Conservation (phyloP, 768 basidiomycete genomes). For the Pholiota molesta region DNA sequence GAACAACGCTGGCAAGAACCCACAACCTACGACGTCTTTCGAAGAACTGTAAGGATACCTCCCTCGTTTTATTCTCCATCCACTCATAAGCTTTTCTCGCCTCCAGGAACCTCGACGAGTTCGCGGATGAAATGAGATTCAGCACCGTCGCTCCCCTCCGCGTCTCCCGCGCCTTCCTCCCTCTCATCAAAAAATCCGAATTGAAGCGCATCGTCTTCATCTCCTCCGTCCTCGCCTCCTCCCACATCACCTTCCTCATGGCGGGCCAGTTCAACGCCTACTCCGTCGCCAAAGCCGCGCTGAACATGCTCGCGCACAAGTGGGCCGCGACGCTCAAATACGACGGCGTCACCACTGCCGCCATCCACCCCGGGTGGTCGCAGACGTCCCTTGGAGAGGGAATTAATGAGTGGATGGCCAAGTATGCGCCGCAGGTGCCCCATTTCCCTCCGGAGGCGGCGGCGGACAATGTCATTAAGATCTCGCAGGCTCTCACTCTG, state of each 20-base stretch:
- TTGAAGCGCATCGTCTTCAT: slow-evolving; percentile 22
- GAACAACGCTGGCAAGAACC: too few species aligned
- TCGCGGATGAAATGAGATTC: slow-evolving; percentile 22
- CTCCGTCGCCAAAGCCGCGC: slow-evolving; percentile 18
- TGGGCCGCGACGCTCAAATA: slow-evolving; percentile 24
- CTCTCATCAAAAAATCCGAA: slow-evolving; percentile 19
- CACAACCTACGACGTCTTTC: slow-evolving; percentile 1
- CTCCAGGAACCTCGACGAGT: slow-evolving; percentile 22
- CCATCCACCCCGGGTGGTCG: slow-evolving; percentile 26
- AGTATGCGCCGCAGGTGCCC: slow-evolving; percentile 24
- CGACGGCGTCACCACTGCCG: slow-evolving; percentile 2
- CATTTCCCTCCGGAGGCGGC: background rate
- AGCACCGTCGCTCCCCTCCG: slow-evolving; percentile 20
- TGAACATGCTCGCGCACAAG: slow-evolving; percentile 27
- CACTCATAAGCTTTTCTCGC: too few species aligned
- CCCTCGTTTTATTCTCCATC: too few species aligned
- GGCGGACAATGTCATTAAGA: background rate
- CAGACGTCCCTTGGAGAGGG: slow-evolving; percentile 23
- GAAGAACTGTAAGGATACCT: slow-evolving; percentile 24
- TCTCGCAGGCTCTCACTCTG: slow-evolving; percentile 16
- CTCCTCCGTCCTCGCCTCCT: too few species aligned
- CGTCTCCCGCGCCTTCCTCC: slow-evolving; percentile 3
- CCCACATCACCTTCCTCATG: too few species aligned
- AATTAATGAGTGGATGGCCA: slow-evolving; percentile 25
- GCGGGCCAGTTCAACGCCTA: background rate